Evolutionary conservation across 1,284 basidiomycete species (phyloP).

Genomic region (Cutaneotrichosporon spelunceum): DNA sequence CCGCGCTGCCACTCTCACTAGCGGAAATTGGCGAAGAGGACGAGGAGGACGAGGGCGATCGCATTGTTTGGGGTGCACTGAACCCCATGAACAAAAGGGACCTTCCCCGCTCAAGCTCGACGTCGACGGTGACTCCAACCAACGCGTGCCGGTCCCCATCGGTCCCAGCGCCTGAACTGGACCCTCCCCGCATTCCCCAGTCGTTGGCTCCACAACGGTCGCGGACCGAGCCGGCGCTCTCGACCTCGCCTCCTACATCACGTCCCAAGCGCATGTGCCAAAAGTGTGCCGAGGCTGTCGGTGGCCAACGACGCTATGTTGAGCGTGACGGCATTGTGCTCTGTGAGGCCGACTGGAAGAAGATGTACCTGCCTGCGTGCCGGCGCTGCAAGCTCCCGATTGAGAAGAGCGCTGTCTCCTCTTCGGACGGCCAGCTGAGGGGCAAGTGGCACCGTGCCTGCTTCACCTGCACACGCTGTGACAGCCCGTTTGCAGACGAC

Average conservation of each 20-base stretch:
- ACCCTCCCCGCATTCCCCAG: constrained; percentile 13
- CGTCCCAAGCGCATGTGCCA: constrained; percentile 54
- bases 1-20: constrained; percentile 13
- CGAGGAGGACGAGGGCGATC: constrained; percentile 30
- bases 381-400: constrained; percentile 76
- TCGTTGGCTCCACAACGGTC: neutral
- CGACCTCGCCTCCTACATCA: constrained; percentile 2
- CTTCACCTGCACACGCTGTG: constrained; percentile 78
- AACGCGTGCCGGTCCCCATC: constrained; percentile 2
- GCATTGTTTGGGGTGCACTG: constrained; percentile 20
- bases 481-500: constrained; percentile 81
- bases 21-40: constrained; percentile 45
- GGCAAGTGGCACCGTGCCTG: constrained; percentile 87
- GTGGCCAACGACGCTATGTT: constrained; percentile 70
- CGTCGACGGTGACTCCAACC: constrained; percentile 14
- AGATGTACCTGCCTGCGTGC: constrained; percentile 83
- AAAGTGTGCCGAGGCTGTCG: constrained; percentile 65
- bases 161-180: constrained; percentile 4
- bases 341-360: constrained; percentile 87
- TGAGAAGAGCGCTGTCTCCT: constrained; percentile 84
- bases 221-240: neutral
- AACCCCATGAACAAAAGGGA: neutral
- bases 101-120: constrained; percentile 19
- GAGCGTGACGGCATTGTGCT: constrained; percentile 64
- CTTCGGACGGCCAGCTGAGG: constrained; percentile 82